Evolutionary conservation across 2,329 filamentous ascomycete genomes (phyloP).

Genomic region (Huntiella decipiens): DNA sequence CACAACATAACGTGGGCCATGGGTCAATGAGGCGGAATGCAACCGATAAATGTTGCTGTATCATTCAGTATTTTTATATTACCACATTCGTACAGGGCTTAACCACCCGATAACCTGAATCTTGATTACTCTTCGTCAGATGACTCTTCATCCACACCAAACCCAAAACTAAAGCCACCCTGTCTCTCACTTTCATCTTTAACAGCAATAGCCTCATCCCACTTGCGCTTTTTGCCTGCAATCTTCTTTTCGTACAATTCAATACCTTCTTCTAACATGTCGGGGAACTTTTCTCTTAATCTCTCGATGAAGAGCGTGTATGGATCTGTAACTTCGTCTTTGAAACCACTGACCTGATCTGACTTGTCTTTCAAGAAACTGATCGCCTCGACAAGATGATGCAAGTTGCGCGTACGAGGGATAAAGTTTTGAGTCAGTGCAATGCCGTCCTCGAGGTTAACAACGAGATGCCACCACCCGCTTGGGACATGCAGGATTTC

Average conservation of each 20-base stretch:
- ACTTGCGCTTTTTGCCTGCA: slow-evolving; percentile 57
- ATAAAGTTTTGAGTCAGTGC: slow-evolving; percentile 95
- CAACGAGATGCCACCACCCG: slow-evolving; percentile 92
- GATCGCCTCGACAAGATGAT: slow-evolving; percentile 54
- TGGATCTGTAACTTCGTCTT: slow-evolving; percentile 48
- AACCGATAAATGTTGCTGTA: no score
- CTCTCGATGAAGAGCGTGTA: slow-evolving; percentile 57
- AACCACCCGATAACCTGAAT: not conserved
- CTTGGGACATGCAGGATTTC: slow-evolving; percentile 85
- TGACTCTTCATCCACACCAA: slow-evolving; percentile 26
- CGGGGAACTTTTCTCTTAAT: slow-evolving; percentile 43
- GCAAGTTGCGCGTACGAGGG: slow-evolving; percentile 34
- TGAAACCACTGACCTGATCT: slow-evolving; percentile 77
- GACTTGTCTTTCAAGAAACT: slow-evolving; percentile 65
- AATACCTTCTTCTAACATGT: slow-evolving; percentile 46
- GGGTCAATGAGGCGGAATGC: no score
- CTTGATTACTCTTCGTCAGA: slow-evolving; percentile 9
- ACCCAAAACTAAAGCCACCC: slow-evolving; percentile 34
- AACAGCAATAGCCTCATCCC: slow-evolving; percentile 52
- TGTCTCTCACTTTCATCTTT: slow-evolving; percentile 17
- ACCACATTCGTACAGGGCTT: not conserved
- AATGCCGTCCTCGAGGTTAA: slow-evolving; percentile 70
- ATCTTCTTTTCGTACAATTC: slow-evolving; percentile 41
- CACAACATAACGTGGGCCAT: no score
- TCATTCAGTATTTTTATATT: no score